These are phyloP conservation scores for Cladorrhinum sp. DNA, from an alignment of 2,329 filamentous ascomycete species.

Conservation along the genomic window DNA sequence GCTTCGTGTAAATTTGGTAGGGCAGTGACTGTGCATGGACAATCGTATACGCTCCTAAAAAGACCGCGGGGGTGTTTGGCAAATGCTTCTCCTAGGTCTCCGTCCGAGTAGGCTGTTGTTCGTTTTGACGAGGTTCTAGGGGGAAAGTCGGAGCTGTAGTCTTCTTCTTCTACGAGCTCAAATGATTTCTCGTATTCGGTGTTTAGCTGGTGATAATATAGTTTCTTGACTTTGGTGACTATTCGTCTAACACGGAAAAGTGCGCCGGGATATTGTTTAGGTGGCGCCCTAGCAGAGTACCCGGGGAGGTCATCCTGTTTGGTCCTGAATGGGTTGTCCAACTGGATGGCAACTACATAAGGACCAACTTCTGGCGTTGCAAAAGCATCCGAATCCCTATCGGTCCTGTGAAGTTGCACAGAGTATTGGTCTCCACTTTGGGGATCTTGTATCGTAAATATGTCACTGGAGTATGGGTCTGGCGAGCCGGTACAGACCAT, in stretches of 20 bases:
- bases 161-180: conserved; percentile 20
- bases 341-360: conserved; percentile 21
- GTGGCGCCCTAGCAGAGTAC: conserved; percentile 1
- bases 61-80: conserved; percentile 3
- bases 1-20: not conserved
- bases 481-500: conserved; percentile 20
- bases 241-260: conserved; percentile 22
- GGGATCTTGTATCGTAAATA: conserved; percentile 16
- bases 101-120: conserved; percentile 13
- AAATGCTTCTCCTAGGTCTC: conserved; percentile 15
- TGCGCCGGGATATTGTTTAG: conserved; percentile 18
- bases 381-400: conserved; percentile 19
- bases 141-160: conserved; percentile 7
- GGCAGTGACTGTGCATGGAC: conserved; percentile 19
- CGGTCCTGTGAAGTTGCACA: conserved; percentile 17
- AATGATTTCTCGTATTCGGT: conserved; percentile 22
- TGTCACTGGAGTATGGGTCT: conserved; percentile 20
- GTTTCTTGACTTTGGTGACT: conserved; percentile 20
- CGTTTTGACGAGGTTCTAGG: conserved; percentile 9
- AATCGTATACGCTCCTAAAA: conserved; percentile 22
- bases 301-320: conserved; percentile 12
- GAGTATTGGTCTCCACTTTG: conserved; percentile 17
- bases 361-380: conserved; percentile 22
- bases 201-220: conserved; percentile 21
- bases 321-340: conserved; percentile 14